phyloP scores from a whole-genome alignment of 2,329 filamentous ascomycete species.

The Trichoderma semiorbis region DNA sequence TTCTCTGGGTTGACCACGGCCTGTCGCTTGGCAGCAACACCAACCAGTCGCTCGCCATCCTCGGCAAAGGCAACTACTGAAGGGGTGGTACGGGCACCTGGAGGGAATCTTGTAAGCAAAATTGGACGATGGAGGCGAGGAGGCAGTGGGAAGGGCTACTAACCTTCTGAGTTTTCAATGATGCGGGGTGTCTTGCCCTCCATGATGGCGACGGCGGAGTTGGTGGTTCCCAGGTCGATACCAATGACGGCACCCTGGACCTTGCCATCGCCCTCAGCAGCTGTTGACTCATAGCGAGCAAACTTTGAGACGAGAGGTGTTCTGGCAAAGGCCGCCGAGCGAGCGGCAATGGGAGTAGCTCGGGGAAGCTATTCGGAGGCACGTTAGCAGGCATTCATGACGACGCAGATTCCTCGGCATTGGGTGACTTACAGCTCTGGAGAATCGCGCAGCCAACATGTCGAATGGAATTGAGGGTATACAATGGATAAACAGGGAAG shows the following conservation, averaged over 20 bases:
- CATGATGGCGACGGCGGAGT: constrained; percentile 96
- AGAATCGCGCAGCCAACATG: constrained; percentile 71
- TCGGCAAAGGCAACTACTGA: constrained; percentile 95
- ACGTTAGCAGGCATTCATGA: constrained; percentile 22
- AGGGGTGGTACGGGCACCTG: constrained; percentile 45
- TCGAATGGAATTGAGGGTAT: constrained; percentile 43
- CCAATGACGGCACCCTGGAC: constrained; percentile 95
- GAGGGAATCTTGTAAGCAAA: neutral
- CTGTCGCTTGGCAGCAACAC: constrained; percentile 96
- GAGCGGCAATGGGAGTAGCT: constrained; percentile 65
- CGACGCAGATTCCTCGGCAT: neutral
- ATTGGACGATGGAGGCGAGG: neutral
- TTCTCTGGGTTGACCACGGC: constrained; percentile 98
- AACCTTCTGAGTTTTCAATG: constrained; percentile 96
- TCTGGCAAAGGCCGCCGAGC: constrained; percentile 64
- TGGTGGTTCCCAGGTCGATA: constrained; percentile 97
- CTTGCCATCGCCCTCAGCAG: constrained; percentile 57
- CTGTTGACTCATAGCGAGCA: constrained; percentile 71
- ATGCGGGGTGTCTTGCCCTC: constrained; percentile 94
- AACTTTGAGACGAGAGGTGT: constrained; percentile 70
- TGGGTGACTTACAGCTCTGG: constrained; percentile 64
- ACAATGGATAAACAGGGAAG: constrained; percentile 32
- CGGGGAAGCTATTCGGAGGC: constrained; percentile 63
- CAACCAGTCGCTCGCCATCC: constrained; percentile 92
- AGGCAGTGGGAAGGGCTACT: constrained; percentile 7